phyloP scores from a whole-genome alignment of 495 filamentous ascomycete species.

The Aspergillus hancockii region DNA sequence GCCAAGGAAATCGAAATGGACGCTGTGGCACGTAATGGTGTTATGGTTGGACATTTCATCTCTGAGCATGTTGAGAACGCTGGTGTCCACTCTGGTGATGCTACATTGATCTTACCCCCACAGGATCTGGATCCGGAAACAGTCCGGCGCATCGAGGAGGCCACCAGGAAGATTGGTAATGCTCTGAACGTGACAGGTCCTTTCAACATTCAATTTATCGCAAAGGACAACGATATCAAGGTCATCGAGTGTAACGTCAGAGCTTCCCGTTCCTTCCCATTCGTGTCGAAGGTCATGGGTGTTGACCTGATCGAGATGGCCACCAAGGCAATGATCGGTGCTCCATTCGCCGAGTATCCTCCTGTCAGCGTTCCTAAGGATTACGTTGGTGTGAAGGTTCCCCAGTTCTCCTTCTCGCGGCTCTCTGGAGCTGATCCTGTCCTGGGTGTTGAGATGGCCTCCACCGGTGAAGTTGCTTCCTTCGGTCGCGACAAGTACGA shows the following conservation, averaged over 20 bases:
- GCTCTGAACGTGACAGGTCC: slow-evolving; percentile 96
- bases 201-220: slow-evolving; percentile 99
- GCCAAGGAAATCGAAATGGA: slow-evolving; percentile 98
- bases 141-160: slow-evolving; percentile 87
- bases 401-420: slow-evolving; percentile 97
- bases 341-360: slow-evolving; percentile 81
- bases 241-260: slow-evolving; percentile 99
- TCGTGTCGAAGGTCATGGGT: slow-evolving; percentile 98
- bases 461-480: slow-evolving; percentile 95
- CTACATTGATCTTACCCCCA: slow-evolving; percentile 92
- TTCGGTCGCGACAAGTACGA: slow-evolving; percentile 96
- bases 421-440: slow-evolving; percentile 95
- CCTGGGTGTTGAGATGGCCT: slow-evolving; percentile 98
- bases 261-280: slow-evolving; percentile 94
- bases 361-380: slow-evolving; percentile 69
- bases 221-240: slow-evolving; percentile 99
- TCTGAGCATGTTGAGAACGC: slow-evolving; percentile 98
- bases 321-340: slow-evolving; percentile 91
- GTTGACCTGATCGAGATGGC: slow-evolving; percentile 98
- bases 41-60: slow-evolving; percentile 88
- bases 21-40: slow-evolving; percentile 84
- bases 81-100: slow-evolving; percentile 97
- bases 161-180: slow-evolving; percentile 90
- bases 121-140: slow-evolving; percentile 92
- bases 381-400: slow-evolving; percentile 96